Conservation (phyloP, 1,139 yeast genomes). For the Geotrichum australiense region DNA sequence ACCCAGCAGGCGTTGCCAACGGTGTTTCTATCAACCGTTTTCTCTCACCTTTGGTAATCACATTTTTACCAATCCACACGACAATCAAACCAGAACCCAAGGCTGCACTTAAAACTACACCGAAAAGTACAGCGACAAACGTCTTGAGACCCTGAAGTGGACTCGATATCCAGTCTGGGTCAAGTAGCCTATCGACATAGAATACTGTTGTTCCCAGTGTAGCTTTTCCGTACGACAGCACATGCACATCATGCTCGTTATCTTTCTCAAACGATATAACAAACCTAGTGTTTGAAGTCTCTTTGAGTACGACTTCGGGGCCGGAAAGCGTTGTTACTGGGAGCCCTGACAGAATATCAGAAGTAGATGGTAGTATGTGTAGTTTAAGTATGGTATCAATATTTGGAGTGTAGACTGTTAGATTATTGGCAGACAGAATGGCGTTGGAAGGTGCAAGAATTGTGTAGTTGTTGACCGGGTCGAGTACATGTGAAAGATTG, state of each 20-base stretch:
- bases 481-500: constrained; percentile 34
- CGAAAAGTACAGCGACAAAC: constrained; percentile 32
- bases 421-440: constrained; percentile 48
- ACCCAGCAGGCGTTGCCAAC: neutral
- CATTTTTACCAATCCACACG: constrained; percentile 4
- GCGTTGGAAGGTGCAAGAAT: constrained; percentile 66
- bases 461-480: constrained; percentile 43
- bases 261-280: neutral
- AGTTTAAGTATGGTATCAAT: constrained; percentile 53
- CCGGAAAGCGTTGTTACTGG: neutral
- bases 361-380: constrained; percentile 60
- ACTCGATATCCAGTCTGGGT: constrained; percentile 51
- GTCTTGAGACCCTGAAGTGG: constrained; percentile 26
- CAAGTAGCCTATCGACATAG: constrained; percentile 61
- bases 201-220: constrained; percentile 46
- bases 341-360: constrained; percentile 25
- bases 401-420: constrained; percentile 40
- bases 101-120: constrained; percentile 34
- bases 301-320: neutral
- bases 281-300: neutral
- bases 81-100: constrained; percentile 24
- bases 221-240: neutral
- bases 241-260: constrained; percentile 26
- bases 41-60: neutral
- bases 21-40: neutral